Percentiles rank a stretch among this genome's conserved stretches.
These are phyloP conservation scores for Penicillium odoratum DNA, from an alignment of 495 filamentous ascomycete genomes.

Conservation along the genomic window DNA sequence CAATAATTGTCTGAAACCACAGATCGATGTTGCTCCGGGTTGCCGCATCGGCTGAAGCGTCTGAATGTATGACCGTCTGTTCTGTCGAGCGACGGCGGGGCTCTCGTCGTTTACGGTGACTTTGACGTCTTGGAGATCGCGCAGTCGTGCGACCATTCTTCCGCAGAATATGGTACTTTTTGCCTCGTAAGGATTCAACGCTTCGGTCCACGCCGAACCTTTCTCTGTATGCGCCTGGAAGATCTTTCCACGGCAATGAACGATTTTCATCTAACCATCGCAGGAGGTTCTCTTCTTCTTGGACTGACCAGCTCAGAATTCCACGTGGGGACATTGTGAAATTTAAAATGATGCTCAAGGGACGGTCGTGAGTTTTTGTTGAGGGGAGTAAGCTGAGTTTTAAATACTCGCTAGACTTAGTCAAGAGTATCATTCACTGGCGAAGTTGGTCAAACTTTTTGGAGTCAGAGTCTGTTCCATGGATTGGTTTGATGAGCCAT, in stretches of 20 bases:
- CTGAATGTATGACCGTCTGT: background rate
- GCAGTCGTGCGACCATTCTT: constrained; percentile 1
- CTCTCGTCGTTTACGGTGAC: background rate
- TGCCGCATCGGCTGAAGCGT: background rate
- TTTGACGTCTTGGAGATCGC: background rate
- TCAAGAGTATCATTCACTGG: background rate
- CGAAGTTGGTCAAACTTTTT: background rate
- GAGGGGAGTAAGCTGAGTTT: background rate
- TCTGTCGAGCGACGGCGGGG: background rate
- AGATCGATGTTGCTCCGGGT: background rate
- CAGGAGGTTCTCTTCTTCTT: constrained; percentile 13
- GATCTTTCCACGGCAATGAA: constrained; percentile 11
- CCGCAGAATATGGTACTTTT: constrained; percentile 15
- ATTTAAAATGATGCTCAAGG: background rate
- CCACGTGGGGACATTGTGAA: background rate
- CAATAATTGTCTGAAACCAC: background rate
- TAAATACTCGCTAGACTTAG: background rate
- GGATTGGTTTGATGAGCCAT: background rate
- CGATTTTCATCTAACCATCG: constrained; percentile 11
- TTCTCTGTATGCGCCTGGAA: background rate
- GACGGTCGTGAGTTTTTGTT: background rate
- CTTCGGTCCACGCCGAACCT: too few species aligned
- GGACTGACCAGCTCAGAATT: constrained; percentile 1
- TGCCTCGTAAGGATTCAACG: constrained; percentile 10
- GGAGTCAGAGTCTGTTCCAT: background rate